A percentile compares a stretch with the other conserved stretches of the same genome.
Evolutionary conservation across 768 basidiomycete species (phyloP).

Genomic region (Cystofilobasidium ferigula): DNA sequence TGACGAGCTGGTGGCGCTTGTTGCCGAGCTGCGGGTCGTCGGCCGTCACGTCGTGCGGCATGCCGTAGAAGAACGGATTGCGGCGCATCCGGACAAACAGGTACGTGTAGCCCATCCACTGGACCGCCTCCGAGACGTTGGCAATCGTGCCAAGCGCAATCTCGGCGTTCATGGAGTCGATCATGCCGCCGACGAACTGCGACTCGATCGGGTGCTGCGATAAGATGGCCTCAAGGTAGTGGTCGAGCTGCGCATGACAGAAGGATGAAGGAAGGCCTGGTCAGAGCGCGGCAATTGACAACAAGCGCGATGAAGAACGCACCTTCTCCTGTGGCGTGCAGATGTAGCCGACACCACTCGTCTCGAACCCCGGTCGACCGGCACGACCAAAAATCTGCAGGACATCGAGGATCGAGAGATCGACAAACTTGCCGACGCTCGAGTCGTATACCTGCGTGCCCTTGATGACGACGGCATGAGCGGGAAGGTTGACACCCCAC

Average conservation of each 20-base stretch:
- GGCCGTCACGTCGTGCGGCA: constrained; percentile 53
- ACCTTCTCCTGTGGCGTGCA: constrained; percentile 82
- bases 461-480: constrained; percentile 97
- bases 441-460: constrained; percentile 95
- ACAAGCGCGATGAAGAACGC: neutral
- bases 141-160: constrained; percentile 88
- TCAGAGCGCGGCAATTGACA: too few relatives aligned
- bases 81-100: constrained; percentile 88
- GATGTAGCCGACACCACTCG: constrained; percentile 91
- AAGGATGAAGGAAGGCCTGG: neutral
- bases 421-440: constrained; percentile 74
- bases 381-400: constrained; percentile 92
- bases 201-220: constrained; percentile 97
- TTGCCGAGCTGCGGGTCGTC: constrained; percentile 65
- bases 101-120: constrained; percentile 96
- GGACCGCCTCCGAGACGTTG: constrained; percentile 70
- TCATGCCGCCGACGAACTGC: constrained; percentile 75
- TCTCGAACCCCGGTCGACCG: constrained; percentile 54
- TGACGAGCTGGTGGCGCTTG: constrained; percentile 59
- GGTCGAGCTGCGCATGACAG: constrained; percentile 45
- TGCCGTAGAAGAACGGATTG: constrained; percentile 76
- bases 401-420: constrained; percentile 88
- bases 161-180: constrained; percentile 89
- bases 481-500: constrained; percentile 98
- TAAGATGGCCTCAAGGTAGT: constrained; percentile 77